Conservation (phyloP, 2,329 filamentous ascomycete genomes). For the Endoconidiophora laricicola region DNA sequence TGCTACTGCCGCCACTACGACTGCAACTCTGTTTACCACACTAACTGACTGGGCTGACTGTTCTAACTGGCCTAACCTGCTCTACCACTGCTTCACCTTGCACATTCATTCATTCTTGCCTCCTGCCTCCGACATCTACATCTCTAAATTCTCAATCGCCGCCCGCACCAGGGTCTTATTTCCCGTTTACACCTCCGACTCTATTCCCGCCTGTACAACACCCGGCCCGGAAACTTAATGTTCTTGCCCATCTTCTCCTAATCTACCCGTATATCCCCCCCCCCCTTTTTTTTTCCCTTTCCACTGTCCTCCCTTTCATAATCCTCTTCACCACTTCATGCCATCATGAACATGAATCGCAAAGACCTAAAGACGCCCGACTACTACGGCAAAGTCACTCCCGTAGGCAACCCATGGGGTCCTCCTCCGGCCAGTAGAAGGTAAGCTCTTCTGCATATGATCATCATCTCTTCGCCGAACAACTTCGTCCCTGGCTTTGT, state of each 20-base stretch:
- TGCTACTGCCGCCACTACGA: background rate
- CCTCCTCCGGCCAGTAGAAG: slow-evolving; percentile 9
- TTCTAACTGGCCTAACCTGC: too few relatives aligned
- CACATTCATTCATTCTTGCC: too few relatives aligned
- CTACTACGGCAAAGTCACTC: slow-evolving; percentile 9
- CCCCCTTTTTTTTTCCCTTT: background rate
- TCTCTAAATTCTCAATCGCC: slow-evolving; percentile 1
- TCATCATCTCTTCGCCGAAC: background rate
- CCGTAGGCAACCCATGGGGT: slow-evolving; percentile 11
- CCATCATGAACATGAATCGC: slow-evolving; percentile 12
- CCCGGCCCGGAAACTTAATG: background rate
- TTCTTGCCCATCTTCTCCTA: background rate
- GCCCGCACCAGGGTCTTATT: slow-evolving; percentile 1
- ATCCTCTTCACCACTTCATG: background rate
- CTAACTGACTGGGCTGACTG: background rate
- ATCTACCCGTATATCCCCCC: background rate
- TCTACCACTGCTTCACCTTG: too few relatives aligned
- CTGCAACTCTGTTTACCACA: too few relatives aligned
- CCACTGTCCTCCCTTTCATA: background rate
- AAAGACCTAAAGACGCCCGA: slow-evolving; percentile 13
- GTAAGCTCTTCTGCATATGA: slow-evolving; percentile 5
- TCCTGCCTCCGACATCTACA: too few relatives aligned
- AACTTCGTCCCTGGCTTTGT: too few relatives aligned
- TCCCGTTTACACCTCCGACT: background rate
- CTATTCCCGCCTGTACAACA: background rate